These are phyloP conservation scores for Solanum sejunctum DNA, from an alignment of 257 asterid species.

Conservation along the genomic window DNA sequence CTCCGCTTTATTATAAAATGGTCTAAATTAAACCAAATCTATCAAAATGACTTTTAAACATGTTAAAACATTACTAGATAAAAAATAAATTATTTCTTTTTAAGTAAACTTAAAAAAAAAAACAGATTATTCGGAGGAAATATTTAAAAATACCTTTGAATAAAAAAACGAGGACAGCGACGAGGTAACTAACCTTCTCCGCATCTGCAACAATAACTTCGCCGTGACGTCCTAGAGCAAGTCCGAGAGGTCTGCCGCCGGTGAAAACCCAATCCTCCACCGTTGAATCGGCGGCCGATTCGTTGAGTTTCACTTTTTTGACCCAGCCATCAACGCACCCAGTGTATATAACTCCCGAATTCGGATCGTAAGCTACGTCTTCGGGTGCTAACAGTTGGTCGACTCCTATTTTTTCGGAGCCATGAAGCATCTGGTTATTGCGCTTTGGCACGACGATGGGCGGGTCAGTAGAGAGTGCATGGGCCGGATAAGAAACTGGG, in stretches of 20 bases:
- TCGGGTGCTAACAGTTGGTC: slow-evolving; percentile 53
- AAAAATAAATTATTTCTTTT: too few species aligned
- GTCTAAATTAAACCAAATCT: too few species aligned
- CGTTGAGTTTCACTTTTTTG: slow-evolving; percentile 28
- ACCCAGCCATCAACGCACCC: slow-evolving; percentile 84
- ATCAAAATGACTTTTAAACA: too few species aligned
- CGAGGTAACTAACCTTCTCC: slow-evolving; percentile 22
- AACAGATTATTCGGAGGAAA: too few species aligned
- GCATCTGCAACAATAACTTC: slow-evolving; percentile 76
- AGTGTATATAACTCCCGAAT: slow-evolving; percentile 47
- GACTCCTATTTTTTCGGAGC: slow-evolving; percentile 55
- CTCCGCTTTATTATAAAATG: too few species aligned
- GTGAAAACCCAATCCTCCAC: slow-evolving; percentile 79
- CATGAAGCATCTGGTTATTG: slow-evolving; percentile 37
- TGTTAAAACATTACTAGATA: too few species aligned
- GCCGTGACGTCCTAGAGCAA: slow-evolving; percentile 46
- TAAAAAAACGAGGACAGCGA: too few species aligned
- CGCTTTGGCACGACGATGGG: slow-evolving; percentile 17
- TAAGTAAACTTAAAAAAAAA: too few species aligned
- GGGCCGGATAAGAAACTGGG: slow-evolving; percentile 42
- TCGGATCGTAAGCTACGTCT: slow-evolving; percentile 56
- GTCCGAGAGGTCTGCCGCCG: slow-evolving; percentile 84
- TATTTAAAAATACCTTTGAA: too few species aligned
- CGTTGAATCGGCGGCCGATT: slow-evolving; percentile 32
- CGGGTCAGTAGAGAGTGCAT: slow-evolving; percentile 13